Percentiles rank a stretch among this genome's conserved stretches.
phyloP scores from a whole-genome alignment of 371 early-diverging fungal genomes.

The Coemansia sp. region DNA sequence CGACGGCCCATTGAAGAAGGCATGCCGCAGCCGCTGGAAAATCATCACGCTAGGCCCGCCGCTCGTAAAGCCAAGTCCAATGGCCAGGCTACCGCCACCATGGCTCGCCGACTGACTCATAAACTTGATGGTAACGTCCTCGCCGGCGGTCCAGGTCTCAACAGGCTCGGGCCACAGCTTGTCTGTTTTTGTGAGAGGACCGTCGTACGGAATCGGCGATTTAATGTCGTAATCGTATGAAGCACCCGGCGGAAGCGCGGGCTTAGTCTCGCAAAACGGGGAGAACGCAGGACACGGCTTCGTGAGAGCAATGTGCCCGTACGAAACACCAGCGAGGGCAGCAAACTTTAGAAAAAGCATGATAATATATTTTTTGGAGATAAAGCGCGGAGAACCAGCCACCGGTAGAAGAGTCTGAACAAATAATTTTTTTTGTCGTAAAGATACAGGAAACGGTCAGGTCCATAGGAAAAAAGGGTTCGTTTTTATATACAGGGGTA shows the following conservation, averaged over 20 bases:
- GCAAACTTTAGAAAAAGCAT: too few relatives aligned
- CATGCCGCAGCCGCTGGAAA: conserved; percentile 10
- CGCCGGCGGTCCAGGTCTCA: conserved; percentile 35
- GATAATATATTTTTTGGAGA: too few relatives aligned
- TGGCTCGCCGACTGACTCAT: conserved; percentile 12
- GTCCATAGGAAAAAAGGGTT: too few relatives aligned
- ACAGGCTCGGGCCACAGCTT: conserved; percentile 25
- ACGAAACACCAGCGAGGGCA: too few relatives aligned
- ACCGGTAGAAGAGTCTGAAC: too few relatives aligned
- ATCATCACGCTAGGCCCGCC: conserved; percentile 20
- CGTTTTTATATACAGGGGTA: too few relatives aligned
- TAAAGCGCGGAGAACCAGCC: too few relatives aligned
- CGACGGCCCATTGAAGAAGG: conserved; percentile 13
- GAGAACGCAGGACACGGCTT: conserved; percentile 22
- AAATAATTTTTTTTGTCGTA: too few relatives aligned
- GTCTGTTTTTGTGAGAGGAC: conserved; percentile 35
- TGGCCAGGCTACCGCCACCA: conserved; percentile 24
- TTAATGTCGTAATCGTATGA: conserved; percentile 10
- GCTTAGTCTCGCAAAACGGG: background rate
- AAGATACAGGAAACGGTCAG: too few relatives aligned
- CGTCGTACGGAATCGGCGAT: conserved; percentile 4
- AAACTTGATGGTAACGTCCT: conserved; percentile 21
- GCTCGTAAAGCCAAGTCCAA: conserved; percentile 16
- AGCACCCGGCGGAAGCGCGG: background rate
- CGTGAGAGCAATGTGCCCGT: conserved; percentile 16